Evolutionary conservation across 108 stramenopile species (phyloP), one percentile per base, ranked within the genome.

Genomic region (Cyclotella cryptica): DNA sequence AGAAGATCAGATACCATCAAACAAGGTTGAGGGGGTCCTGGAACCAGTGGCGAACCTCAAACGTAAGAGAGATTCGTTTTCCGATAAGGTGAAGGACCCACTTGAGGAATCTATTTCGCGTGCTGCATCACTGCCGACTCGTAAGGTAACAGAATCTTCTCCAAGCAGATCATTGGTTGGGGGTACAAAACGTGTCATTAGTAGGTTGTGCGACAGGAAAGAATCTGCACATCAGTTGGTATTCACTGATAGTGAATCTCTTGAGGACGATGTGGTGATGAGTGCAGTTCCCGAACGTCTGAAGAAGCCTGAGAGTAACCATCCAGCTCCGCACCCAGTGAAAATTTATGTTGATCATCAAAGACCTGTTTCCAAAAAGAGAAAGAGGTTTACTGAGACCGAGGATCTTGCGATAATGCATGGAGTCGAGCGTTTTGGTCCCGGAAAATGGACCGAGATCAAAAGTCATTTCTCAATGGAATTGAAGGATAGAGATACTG

Each of bases 391-490:
- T 86, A 85, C 88, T 14, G 86, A 87, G 9, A 54, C 60, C 43
- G 92, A 93, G 69, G 89, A 88, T 26, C 29, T n/a, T 6, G 89
- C 86, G 7, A 84, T 93, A 46, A 73, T 64, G 40, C 39, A 77
- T 21, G 92, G 92, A 10, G 74, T 91, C 28, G 57, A 53, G 45
- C 39, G 59, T 15, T 87, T 87, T 54, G 92, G 92, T 45, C 22
- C 55, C 12, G 90, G 90, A 10, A 86, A 69, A 12, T 93, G 92
- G 92, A 71, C 82, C 9, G 39, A 79, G 3, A 91, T 93, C 75
- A 93, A 93, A 80, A 54, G 74, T 15, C 24, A 77, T 3, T 88
- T 84, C 49, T 63, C 66, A 12, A 67, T 86, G 5, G 69, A 86
- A 44, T 79, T 93, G 24, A 78, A 72, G 42, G 66, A 89, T 52